A percentile compares a stretch with the other conserved stretches of the same genome.
These are phyloP conservation scores for Microsporum audouinii DNA, from an alignment of 2,329 filamentous ascomycete species.

Conservation along the genomic window DNA sequence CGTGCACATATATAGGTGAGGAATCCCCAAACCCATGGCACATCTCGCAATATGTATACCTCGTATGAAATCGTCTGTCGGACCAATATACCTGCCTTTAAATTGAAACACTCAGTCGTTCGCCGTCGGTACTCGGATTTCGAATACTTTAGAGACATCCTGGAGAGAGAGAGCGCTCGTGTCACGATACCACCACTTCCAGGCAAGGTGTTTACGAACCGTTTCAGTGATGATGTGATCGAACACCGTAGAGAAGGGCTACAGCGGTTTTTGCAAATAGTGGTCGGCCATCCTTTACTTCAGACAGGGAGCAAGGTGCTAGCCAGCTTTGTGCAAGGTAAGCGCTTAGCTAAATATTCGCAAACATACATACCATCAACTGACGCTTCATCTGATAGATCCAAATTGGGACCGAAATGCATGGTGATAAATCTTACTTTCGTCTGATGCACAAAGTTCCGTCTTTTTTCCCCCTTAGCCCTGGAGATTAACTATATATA, in stretches of 20 bases:
- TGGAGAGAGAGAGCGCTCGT: conserved; percentile 85
- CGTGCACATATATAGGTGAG: conserved; percentile 52
- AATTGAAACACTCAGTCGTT: conserved; percentile 77
- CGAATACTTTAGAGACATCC: conserved; percentile 95
- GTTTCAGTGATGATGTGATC: conserved; percentile 97
- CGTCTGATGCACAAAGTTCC: no score
- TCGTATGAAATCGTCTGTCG: conserved; percentile 97
- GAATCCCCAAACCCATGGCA: conserved; percentile 87
- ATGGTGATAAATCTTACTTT: conserved; percentile 44
- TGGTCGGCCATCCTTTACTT: conserved; percentile 87
- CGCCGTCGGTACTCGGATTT: conserved; percentile 95
- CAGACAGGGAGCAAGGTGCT: conserved; percentile 97
- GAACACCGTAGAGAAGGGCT: conserved; percentile 83
- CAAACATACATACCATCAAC: neutral
- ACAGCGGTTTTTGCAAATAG: conserved; percentile 93
- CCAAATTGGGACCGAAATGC: conserved; percentile 75
- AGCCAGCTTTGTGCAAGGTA: conserved; percentile 92
- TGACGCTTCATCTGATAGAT: conserved; percentile 24
- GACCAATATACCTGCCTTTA: conserved; percentile 98
- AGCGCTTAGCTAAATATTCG: conserved; percentile 16
- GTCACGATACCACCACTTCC: conserved; percentile 93
- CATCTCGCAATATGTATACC: conserved; percentile 93
- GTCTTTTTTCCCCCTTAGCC: neutral
- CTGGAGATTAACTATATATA: neutral
- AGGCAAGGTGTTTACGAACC: conserved; percentile 95